Percentiles rank a stretch among this genome's conserved stretches.
Evolutionary conservation across 2,329 filamentous ascomycete genomes (phyloP).

Genomic region (Teratosphaeria pseudoeucalypti): DNA sequence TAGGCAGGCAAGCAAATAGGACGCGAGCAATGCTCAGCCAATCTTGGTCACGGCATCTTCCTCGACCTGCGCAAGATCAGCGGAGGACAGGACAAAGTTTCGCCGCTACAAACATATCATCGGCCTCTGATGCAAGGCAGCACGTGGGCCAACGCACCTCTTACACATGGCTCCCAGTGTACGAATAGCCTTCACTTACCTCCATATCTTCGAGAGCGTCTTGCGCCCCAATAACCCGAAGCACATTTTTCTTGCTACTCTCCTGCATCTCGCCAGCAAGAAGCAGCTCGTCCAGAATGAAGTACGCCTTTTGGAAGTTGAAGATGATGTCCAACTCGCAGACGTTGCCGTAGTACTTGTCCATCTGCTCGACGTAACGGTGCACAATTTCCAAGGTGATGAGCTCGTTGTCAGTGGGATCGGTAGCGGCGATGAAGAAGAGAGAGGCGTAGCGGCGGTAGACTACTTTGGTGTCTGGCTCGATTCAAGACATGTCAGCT

Average conservation of each 20-base stretch:
- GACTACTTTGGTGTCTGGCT: slow-evolving; percentile 87
- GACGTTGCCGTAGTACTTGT: slow-evolving; percentile 99
- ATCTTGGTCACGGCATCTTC: slow-evolving; percentile 50
- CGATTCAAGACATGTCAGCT: not conserved
- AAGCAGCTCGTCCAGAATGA: slow-evolving; percentile 93
- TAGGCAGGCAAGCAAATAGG: slow-evolving; percentile 7
- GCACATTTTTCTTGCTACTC: slow-evolving; percentile 98
- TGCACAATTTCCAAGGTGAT: slow-evolving; percentile 98
- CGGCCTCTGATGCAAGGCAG: not conserved
- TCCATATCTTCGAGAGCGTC: slow-evolving; percentile 98
- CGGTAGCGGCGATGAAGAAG: slow-evolving; percentile 97
- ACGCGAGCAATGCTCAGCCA: slow-evolving; percentile 30
- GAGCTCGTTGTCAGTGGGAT: slow-evolving; percentile 94
- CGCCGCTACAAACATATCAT: not conserved
- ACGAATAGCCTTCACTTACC: slow-evolving; percentile 51
- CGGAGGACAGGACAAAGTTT: slow-evolving; percentile 13
- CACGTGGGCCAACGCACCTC: not conserved
- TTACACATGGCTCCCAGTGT: slow-evolving; percentile 4
- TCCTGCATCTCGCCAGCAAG: slow-evolving; percentile 95
- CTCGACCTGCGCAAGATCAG: slow-evolving; percentile 28
- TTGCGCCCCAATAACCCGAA: slow-evolving; percentile 92
- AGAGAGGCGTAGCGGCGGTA: slow-evolving; percentile 97
- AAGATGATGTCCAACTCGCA: slow-evolving; percentile 99
- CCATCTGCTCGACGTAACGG: slow-evolving; percentile 99
- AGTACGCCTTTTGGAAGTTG: slow-evolving; percentile 99